Evolutionary conservation across 2,329 filamentous ascomycete species (phyloP), one percentile per base, ranked within the genome.

Genomic region (Huntiella moniliformis): DNA sequence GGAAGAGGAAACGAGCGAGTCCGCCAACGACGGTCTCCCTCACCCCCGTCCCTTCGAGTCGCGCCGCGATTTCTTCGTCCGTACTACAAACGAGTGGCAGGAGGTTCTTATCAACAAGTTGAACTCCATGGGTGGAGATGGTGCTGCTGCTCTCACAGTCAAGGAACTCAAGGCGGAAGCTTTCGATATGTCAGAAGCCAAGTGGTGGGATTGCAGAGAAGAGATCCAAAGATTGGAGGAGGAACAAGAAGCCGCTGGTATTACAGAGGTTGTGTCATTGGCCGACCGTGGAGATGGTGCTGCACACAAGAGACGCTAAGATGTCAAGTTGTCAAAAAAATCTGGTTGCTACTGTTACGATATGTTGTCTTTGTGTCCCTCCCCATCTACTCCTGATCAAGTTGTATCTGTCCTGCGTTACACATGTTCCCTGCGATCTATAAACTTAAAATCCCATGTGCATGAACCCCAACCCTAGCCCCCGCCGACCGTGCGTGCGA

Each of bases 141-240:
- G 47, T 38, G 71, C 73, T 3, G 80, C 82, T 59, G 70, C 75
- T 36, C 70, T 84, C 52, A 69, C 75, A 0, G 67, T 92, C 56
- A 98, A 98, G 67, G 91, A 96, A 65, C 77, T 96, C 56, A 86
- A 93, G 60, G 81, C 87, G 56, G 78, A 77, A 58, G 91, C 86
- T 1, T 98, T 95, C 59, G 80, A 85, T 57, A 71, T 85, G 52
- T 87, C 87, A 36, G 91, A 98, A 62, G 82, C 87, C 64, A 94
- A 93, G 61, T 98, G 91, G 91, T 98, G 91, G 91, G 91, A 95
- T 67, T 86, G 81, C 58, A 74, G 91, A 55, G 91, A 98, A 65
- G 88, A 96, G 64, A 82, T 98, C 53, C 81, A 79, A 45, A 81
- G 77, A 5, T 62, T 96, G 56, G 91, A 98, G 63, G 88, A 95